Base-by-base conservation (phyloP, 768 basidiomycete genomes). In the Boletus rubescentipes region DNA sequence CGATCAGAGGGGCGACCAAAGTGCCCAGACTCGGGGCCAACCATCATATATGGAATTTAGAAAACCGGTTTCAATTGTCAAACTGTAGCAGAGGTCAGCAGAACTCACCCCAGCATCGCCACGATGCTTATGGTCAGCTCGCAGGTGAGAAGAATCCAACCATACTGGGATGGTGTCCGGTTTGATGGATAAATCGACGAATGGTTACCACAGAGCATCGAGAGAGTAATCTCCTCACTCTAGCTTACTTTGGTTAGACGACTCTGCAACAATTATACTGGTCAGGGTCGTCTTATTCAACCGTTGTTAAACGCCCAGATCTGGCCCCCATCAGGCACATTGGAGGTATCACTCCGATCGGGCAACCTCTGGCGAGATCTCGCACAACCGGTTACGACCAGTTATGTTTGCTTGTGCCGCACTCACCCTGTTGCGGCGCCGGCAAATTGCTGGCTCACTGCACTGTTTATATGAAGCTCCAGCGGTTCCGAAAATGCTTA, bases 401-500 rank as follows among this genome's bases (percentile, higher is more conserved):
- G 46, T 60, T 57, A 56, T 66, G 65, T 66, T 66, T 54, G 62
- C 48, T 64, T 46, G 62, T 66, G 62, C 64, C 69, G 65, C 54
- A 52, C 64, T 61, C 48, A 55, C 63, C 66, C 67, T 69, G 65
- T 56, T 48, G 63, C 65, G 58, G 63, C 64, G 62, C 60, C 67
- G 69, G 69, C 68, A 66, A 72, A 51, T 55, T 60, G 60, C 62
- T 45, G 51, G 59, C 63, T 67, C 60, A 53, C 38, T 65, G 49
- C 43, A 47, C 57, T 54, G 57, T 61, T 62, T 61, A 63, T 66
- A 68, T 66, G 61, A 55, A 51, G 44, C 14, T 37, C 41, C 54
- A 60, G 67, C 67, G 71, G 69, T 31, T 42, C 71, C 69, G 67
- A 58, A 70, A 70, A 65, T 20, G 59, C 71, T 53, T 70, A 71